Conservation (phyloP, 257 asterid genomes). For the Lycium ferocissimum region DNA sequence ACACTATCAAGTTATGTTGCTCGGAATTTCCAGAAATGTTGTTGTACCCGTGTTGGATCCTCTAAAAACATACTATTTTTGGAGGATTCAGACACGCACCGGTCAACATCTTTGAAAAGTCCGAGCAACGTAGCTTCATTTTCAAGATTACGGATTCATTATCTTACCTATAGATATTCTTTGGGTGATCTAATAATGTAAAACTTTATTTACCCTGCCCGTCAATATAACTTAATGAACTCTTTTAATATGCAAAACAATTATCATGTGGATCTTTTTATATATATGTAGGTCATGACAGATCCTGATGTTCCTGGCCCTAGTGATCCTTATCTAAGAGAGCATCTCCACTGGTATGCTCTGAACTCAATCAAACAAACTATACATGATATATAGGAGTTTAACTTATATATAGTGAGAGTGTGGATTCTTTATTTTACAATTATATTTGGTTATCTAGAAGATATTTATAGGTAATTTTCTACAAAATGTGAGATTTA, state of each 20-base stretch:
- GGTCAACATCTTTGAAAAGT: background rate
- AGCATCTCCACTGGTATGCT: slow-evolving; percentile 82
- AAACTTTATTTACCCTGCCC: no score
- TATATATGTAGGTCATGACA: slow-evolving; percentile 63
- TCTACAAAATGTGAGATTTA: background rate
- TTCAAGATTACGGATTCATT: background rate
- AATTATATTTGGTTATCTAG: background rate
- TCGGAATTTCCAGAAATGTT: background rate
- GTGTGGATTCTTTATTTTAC: no score
- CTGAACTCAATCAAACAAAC: background rate
- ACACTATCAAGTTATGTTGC: background rate
- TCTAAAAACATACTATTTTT: background rate
- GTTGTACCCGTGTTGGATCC: background rate
- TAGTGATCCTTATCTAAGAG: slow-evolving; percentile 83
- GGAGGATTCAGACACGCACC: background rate
- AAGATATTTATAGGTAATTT: background rate
- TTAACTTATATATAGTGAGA: background rate
- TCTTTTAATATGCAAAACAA: background rate
- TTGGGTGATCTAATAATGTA: no score
- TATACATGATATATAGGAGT: background rate
- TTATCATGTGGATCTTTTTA: background rate
- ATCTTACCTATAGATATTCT: background rate
- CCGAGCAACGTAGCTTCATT: background rate
- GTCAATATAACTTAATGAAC: background rate
- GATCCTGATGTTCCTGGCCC: slow-evolving; percentile 97